Evolutionary conservation across 352 stramenopile species (phyloP).

Genomic region (Phytopythium mirpurense): DNA sequence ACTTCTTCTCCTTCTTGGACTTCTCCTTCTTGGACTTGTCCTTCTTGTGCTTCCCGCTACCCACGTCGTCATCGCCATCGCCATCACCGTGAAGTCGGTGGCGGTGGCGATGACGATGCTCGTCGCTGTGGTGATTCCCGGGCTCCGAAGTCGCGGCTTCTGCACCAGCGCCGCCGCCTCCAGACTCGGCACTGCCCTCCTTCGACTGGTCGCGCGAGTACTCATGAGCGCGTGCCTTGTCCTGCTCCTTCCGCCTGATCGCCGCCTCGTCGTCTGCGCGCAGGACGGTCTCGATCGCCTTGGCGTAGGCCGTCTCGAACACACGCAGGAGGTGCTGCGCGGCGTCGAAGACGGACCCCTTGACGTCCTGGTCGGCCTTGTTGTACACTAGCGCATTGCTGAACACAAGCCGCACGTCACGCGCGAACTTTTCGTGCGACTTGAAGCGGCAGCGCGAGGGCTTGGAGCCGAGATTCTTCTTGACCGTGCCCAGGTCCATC

Average conservation of each 20-base stretch:
- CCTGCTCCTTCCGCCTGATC: slow-evolving; percentile 24
- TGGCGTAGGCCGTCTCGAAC: slow-evolving; percentile 80
- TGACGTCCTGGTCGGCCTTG: slow-evolving; percentile 69
- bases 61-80: slow-evolving; percentile 13
- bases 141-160: slow-evolving; percentile 13
- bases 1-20: slow-evolving; percentile 62
- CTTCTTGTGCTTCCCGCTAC: slow-evolving; percentile 42
- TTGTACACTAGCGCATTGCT: slow-evolving; percentile 78
- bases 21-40: slow-evolving; percentile 31
- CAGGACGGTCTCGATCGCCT: slow-evolving; percentile 62
- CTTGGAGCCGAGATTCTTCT: slow-evolving; percentile 69
- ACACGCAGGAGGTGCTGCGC: slow-evolving; percentile 74
- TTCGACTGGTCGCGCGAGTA: slow-evolving; percentile 5
- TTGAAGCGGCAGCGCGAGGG: slow-evolving; percentile 84
- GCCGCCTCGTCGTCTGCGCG: slow-evolving; percentile 22
- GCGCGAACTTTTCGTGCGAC: slow-evolving; percentile 76
- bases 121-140: slow-evolving; percentile 11
- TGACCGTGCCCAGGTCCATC: slow-evolving; percentile 79
- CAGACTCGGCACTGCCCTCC: slow-evolving; percentile 5
- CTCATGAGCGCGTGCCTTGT: slow-evolving; percentile 17
- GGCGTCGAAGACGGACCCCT: slow-evolving; percentile 73
- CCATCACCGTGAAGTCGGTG: slow-evolving; percentile 5
- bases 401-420: slow-evolving; percentile 80
- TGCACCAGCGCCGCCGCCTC: slow-evolving; percentile 5
- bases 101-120: slow-evolving; percentile 22